Percentiles rank a stretch among this genome's conserved stretches.
These are phyloP conservation scores for Phylloporus sp. DNA, from an alignment of 768 basidiomycete genomes.

Conservation along the genomic window DNA sequence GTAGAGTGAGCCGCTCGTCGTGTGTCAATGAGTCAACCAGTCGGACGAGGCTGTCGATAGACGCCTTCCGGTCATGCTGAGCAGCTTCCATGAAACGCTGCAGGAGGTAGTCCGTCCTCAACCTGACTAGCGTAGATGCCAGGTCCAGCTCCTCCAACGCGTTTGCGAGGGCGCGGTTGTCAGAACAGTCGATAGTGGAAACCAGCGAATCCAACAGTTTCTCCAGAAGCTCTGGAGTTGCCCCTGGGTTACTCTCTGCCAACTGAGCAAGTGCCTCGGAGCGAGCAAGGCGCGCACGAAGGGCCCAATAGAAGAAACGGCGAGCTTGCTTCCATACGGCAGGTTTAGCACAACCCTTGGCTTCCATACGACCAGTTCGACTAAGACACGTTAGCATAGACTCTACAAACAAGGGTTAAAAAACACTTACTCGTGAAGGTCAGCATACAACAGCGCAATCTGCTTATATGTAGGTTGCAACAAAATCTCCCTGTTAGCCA, in stretches of 20 bases:
- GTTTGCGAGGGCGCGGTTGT: conserved; percentile 55
- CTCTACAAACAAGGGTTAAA: not conserved
- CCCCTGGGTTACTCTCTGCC: conserved; percentile 64
- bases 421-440: conserved; percentile 83
- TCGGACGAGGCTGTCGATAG: conserved; percentile 66
- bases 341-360: conserved; percentile 89
- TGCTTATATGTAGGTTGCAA: conserved; percentile 91
- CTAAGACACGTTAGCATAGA: conserved; percentile 36
- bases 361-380: conserved; percentile 93
- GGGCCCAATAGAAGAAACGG: conserved; percentile 90
- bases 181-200: conserved; percentile 45
- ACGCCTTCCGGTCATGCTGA: conserved; percentile 72
- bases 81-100: conserved; percentile 61
- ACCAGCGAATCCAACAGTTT: conserved; percentile 61
- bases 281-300: conserved; percentile 74
- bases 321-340: conserved; percentile 86
- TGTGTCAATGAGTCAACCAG: conserved; percentile 67
- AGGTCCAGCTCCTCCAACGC: conserved; percentile 70
- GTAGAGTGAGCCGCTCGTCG: conserved; percentile 64
- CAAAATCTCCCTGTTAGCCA: conserved; percentile 72
- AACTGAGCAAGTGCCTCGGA: conserved; percentile 60
- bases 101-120: conserved; percentile 66
- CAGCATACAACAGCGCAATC: conserved; percentile 89
- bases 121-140: conserved; percentile 52
- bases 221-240: conserved; percentile 61